phyloP scores from a whole-genome alignment of 768 basidiomycete genomes.

The Kwoniella europaea region DNA sequence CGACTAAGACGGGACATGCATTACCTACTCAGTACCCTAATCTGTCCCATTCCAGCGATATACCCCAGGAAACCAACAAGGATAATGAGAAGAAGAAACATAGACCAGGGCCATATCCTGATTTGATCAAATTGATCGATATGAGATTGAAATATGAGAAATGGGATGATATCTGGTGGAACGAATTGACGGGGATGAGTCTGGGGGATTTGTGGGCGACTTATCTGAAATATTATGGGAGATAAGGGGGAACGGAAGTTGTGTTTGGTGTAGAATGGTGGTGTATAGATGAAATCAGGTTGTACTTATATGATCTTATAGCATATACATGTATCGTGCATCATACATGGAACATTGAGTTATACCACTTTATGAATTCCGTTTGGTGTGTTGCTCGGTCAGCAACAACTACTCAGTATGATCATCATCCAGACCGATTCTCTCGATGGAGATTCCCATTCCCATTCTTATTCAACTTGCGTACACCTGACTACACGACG shows the following conservation, averaged over 20 bases:
- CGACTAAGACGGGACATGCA: background rate
- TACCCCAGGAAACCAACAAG: background rate
- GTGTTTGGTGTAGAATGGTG: too few relatives aligned
- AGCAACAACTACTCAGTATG: too few relatives aligned
- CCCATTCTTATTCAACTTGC: too few relatives aligned
- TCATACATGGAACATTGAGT: too few relatives aligned
- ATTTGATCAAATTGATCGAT: conserved; percentile 37
- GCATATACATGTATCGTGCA: too few relatives aligned
- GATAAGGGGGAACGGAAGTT: background rate
- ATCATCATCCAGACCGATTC: too few relatives aligned
- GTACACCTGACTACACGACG: too few relatives aligned
- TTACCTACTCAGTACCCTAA: conserved; percentile 10
- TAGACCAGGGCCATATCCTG: conserved; percentile 34
- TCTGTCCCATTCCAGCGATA: background rate
- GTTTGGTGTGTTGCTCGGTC: too few relatives aligned
- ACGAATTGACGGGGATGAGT: conserved; percentile 37
- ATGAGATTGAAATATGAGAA: conserved; percentile 31
- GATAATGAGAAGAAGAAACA: background rate
- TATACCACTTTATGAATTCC: too few relatives aligned
- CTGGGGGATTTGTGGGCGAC: conserved; percentile 38
- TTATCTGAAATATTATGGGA: conserved; percentile 38
- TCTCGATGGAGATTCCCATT: too few relatives aligned
- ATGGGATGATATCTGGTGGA: conserved; percentile 43
- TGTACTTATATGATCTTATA: too few relatives aligned
- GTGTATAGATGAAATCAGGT: too few relatives aligned